These are phyloP conservation scores for Monosporozyma aerobia DNA, from an alignment of 805 yeast species.

Conservation along the genomic window DNA sequence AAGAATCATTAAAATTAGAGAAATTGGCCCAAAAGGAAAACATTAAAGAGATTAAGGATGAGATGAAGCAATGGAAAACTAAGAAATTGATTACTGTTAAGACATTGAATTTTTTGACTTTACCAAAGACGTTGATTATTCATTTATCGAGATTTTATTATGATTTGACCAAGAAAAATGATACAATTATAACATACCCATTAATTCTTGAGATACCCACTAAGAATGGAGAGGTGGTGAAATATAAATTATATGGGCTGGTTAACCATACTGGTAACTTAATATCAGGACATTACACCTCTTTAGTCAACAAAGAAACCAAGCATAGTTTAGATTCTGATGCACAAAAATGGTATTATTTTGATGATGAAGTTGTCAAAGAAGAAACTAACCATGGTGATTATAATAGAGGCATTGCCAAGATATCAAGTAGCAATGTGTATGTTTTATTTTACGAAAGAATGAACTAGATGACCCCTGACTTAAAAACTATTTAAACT, in stretches of 20 bases:
- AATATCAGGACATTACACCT: slow-evolving; percentile 69
- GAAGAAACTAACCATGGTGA: slow-evolving; percentile 40
- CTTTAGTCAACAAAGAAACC: slow-evolving; percentile 45
- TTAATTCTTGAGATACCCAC: slow-evolving; percentile 40
- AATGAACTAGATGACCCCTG: slow-evolving; percentile 5
- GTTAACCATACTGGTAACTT: slow-evolving; percentile 65
- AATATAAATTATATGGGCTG: slow-evolving; percentile 50
- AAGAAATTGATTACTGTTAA: slow-evolving; percentile 45
- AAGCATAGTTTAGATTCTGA: slow-evolving; percentile 27
- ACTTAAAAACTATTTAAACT: not conserved
- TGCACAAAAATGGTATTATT: slow-evolving; percentile 55
- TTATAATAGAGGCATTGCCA: slow-evolving; percentile 30
- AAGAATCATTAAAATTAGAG: slow-evolving; percentile 4
- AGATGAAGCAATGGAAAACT: slow-evolving; percentile 8
- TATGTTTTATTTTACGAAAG: slow-evolving; percentile 61
- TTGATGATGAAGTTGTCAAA: slow-evolving; percentile 60
- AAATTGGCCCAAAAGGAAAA: not conserved
- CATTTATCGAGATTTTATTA: slow-evolving; percentile 73
- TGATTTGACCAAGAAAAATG: slow-evolving; percentile 45
- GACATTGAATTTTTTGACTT: slow-evolving; percentile 59
- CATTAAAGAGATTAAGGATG: slow-evolving; percentile 4
- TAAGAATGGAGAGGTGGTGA: slow-evolving; percentile 27
- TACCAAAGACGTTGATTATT: slow-evolving; percentile 72
- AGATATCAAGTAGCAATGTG: slow-evolving; percentile 47
- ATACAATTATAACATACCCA: slow-evolving; percentile 48